These are phyloP conservation scores for Candida lessepsii DNA, from an alignment of 805 yeast species.

Conservation along the genomic window DNA sequence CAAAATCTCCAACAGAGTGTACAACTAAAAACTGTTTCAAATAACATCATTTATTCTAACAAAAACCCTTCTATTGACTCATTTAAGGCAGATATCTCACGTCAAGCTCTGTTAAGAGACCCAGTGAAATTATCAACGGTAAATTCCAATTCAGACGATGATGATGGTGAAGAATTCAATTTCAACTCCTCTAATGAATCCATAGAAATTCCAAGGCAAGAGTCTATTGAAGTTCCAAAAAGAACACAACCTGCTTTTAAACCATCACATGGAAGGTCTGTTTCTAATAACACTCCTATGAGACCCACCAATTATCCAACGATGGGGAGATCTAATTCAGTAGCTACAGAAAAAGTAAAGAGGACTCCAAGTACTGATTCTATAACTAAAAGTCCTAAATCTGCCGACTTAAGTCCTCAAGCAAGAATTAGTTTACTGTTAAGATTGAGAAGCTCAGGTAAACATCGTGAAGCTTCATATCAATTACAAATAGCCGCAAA, in stretches of 20 bases:
- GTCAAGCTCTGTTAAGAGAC: slow-evolving; percentile 7
- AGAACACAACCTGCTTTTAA: neutral
- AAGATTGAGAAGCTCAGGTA: slow-evolving; percentile 53
- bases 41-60: slow-evolving; percentile 21
- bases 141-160: neutral
- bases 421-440: slow-evolving; percentile 44
- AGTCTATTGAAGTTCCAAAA: slow-evolving; percentile 13
- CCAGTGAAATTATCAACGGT: neutral
- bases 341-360: neutral
- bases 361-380: slow-evolving; percentile 11
- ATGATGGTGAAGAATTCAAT: slow-evolving; percentile 18
- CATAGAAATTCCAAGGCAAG: slow-evolving; percentile 14
- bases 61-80: slow-evolving; percentile 26
- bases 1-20: too few species aligned
- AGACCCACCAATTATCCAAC: slow-evolving; percentile 1
- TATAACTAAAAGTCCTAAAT: slow-evolving; percentile 4
- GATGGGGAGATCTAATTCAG: slow-evolving; percentile 4
- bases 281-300: slow-evolving; percentile 1
- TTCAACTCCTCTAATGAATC: slow-evolving; percentile 18
- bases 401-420: slow-evolving; percentile 26
- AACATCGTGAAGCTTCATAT: slow-evolving; percentile 65
- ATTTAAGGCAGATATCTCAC: slow-evolving; percentile 23
- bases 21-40: slow-evolving; percentile 18
- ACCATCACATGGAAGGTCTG: slow-evolving; percentile 5
- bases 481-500: slow-evolving; percentile 65